Percentiles rank a stretch among this genome's conserved stretches.
Conservation (phyloP, 2,329 filamentous ascomycete species). For the Aspergillus flavus region DNA sequence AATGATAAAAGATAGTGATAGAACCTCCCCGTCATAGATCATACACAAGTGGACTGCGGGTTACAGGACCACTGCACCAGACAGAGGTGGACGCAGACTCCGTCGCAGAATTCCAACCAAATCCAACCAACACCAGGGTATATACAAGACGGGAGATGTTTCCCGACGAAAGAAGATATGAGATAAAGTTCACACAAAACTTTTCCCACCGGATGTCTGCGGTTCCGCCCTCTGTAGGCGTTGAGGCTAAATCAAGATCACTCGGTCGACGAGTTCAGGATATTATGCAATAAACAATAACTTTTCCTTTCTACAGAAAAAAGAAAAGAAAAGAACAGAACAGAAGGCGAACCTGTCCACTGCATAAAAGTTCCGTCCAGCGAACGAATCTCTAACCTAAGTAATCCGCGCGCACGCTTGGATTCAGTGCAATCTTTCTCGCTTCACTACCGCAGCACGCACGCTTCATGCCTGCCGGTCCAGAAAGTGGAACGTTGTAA, state of each 20-base stretch:
- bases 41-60: conserved; percentile 28
- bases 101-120: conserved; percentile 21
- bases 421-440: conserved; percentile 38
- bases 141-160: conserved; percentile 32
- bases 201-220: conserved; percentile 23
- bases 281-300: conserved; percentile 22
- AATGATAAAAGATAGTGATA: conserved; percentile 26
- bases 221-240: conserved; percentile 18
- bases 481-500: conserved; percentile 32
- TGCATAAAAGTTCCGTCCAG: not conserved
- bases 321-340: conserved; percentile 28
- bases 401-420: conserved; percentile 35
- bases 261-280: conserved; percentile 24
- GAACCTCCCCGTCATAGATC: conserved; percentile 34
- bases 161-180: conserved; percentile 20
- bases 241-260: conserved; percentile 18
- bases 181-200: conserved; percentile 24
- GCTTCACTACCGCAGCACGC: conserved; percentile 45
- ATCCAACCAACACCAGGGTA: conserved; percentile 28
- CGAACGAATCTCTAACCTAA: conserved; percentile 23
- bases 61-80: conserved; percentile 23
- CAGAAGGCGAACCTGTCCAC: conserved; percentile 5
- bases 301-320: conserved; percentile 27
- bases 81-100: conserved; percentile 26
- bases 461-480: conserved; percentile 43